Conservation (phyloP, 163 green algal species). For the Scenedesmus sp. region DNA sequence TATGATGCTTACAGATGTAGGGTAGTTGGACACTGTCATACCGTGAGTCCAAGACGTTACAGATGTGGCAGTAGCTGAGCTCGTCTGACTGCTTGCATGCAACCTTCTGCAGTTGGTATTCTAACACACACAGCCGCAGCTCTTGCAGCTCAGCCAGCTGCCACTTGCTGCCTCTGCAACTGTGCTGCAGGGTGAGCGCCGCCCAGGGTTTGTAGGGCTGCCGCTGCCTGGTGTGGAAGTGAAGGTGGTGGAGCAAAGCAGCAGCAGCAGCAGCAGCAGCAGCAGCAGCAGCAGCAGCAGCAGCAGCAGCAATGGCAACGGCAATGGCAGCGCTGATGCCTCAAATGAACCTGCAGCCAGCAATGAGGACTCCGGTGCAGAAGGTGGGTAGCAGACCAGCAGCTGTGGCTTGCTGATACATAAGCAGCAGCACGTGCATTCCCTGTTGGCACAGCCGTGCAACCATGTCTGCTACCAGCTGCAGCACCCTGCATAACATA, state of each 20-base stretch:
- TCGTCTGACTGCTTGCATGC: neutral
- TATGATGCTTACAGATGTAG: neutral
- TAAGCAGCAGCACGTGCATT: neutral
- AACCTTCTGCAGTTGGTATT: neutral
- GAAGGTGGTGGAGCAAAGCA: constrained; percentile 53
- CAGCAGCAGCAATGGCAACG: neutral
- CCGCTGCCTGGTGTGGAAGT: constrained; percentile 89
- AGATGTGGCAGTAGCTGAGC: too few species aligned
- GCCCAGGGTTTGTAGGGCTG: constrained; percentile 85
- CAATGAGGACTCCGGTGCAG: neutral
- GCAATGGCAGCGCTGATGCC: neutral
- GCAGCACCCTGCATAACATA: too few species aligned
- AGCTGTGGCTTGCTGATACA: too few species aligned
- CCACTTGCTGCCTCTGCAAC: neutral
- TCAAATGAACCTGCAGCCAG: neutral
- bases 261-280: constrained; percentile 13
- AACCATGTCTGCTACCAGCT: too few species aligned
- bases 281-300: neutral
- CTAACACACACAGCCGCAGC: neutral
- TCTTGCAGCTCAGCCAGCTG: constrained; percentile 1
- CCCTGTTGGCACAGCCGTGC: too few species aligned
- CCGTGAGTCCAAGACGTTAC: neutral
- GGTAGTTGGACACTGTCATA: neutral
- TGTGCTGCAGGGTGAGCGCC: constrained; percentile 66
- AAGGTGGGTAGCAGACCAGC: neutral